Conservation (phyloP, 176 grass and related monocot species). For the Aegilops speltoides region DNA sequence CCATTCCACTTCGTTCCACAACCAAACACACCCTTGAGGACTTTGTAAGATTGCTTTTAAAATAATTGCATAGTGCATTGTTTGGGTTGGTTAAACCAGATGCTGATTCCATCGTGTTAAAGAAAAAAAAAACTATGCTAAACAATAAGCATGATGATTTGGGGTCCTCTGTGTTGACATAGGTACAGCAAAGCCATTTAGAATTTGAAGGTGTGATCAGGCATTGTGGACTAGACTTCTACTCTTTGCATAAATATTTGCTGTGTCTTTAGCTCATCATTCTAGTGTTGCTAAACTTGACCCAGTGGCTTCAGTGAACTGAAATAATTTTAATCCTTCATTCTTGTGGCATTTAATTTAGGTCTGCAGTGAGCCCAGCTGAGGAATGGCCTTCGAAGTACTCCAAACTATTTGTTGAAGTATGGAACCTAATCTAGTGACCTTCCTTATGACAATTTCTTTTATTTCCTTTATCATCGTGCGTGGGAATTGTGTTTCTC, state of each 20-base stretch:
- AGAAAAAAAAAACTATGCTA: background rate
- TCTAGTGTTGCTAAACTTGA: background rate
- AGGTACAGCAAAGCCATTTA: background rate
- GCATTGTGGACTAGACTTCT: background rate
- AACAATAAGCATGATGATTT: background rate
- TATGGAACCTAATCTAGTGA: slow-evolving; percentile 28
- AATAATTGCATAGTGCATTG: background rate
- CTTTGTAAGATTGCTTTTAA: background rate
- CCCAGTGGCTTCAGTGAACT: background rate
- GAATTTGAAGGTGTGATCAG: background rate
- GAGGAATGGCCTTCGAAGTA: slow-evolving; percentile 86
- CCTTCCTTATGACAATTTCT: background rate
- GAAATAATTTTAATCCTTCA: background rate
- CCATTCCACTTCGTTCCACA: too few relatives aligned
- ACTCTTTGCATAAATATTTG: background rate
- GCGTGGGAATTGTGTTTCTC: background rate
- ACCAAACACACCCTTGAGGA: too few relatives aligned
- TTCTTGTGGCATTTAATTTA: slow-evolving; percentile 29
- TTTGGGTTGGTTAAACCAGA: background rate
- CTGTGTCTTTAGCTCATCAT: background rate
- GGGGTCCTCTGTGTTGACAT: background rate
- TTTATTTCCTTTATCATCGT: background rate
- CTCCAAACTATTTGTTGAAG: slow-evolving; percentile 61
- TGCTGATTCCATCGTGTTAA: background rate
- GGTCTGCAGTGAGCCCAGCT: slow-evolving; percentile 57